Conservation (phyloP, 2,329 filamentous ascomycete genomes). For the Aspergillus pseudoviridinutans region DNA sequence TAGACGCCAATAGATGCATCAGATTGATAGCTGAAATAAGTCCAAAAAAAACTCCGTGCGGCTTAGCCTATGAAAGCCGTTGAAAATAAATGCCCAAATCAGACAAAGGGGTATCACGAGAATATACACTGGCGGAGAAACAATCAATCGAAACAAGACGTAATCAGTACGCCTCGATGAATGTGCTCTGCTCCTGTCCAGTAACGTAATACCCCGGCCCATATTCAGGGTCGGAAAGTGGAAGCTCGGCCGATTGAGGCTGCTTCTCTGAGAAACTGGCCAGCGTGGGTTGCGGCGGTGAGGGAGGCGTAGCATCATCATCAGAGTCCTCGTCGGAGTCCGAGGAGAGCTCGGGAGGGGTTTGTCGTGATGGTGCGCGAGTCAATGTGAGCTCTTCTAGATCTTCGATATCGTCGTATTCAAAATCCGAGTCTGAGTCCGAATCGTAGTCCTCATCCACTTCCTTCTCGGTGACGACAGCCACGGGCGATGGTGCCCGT, state of each 20-base stretch:
- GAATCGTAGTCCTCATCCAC: conserved; percentile 30
- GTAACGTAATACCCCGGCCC: conserved; percentile 49
- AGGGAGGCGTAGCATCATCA: conserved; percentile 69
- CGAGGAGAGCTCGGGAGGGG: conserved; percentile 66
- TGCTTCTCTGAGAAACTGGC: conserved; percentile 60
- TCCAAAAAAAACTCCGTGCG: not conserved
- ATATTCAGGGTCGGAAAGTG: conserved; percentile 36
- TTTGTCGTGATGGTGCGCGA: conserved; percentile 63
- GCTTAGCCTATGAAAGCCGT: not conserved
- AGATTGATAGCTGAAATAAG: not conserved
- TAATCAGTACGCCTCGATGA: conserved; percentile 48
- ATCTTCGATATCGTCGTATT: conserved; percentile 58
- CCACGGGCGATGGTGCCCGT: conserved; percentile 29
- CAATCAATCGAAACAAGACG: conserved; percentile 6
- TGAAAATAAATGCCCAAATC: not conserved
- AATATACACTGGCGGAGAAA: not conserved
- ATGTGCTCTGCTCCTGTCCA: conserved; percentile 38
- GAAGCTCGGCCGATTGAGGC: conserved; percentile 39
- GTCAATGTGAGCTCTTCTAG: conserved; percentile 61
- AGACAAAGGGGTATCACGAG: not conserved
- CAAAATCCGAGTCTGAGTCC: conserved; percentile 55
- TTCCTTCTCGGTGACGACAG: conserved; percentile 27
- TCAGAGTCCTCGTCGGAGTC: conserved; percentile 65
- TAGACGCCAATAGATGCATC: conserved; percentile 9
- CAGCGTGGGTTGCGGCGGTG: conserved; percentile 56